Percentiles rank a stretch among this genome's conserved stretches.
Evolutionary conservation across 164 flowering plant species (phyloP).

Genomic region (Macadamia integrifolia): DNA sequence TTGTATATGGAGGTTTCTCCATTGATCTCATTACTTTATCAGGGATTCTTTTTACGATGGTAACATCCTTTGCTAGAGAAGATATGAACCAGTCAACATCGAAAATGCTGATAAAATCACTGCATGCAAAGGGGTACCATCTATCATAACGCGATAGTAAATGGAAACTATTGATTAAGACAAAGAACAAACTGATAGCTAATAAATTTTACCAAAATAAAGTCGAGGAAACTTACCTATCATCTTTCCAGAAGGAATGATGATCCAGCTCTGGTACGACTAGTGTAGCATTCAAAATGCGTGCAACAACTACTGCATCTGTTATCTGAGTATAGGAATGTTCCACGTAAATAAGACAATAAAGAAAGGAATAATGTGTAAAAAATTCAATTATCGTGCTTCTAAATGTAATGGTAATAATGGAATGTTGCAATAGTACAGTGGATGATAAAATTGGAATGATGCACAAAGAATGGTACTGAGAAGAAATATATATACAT

Average conservation of each 20-base stretch:
- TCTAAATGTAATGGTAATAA: background rate
- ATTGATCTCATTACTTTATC: conserved; percentile 83
- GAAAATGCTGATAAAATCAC: conserved; percentile 79
- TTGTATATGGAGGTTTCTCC: conserved; percentile 96
- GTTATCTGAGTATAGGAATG: conserved; percentile 58
- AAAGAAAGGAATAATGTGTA: background rate
- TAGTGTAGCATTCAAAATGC: conserved; percentile 92
- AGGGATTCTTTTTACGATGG: conserved; percentile 73
- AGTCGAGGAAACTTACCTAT: conserved; percentile 45
- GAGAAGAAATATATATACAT: background rate
- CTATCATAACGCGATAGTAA: conserved; percentile 4
- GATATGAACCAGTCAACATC: conserved; percentile 94
- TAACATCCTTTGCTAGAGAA: conserved; percentile 81
- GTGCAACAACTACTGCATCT: conserved; percentile 96
- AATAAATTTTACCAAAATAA: background rate
- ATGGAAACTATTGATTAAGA: conserved; percentile 1
- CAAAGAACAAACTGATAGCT: background rate
- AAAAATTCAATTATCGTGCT: background rate
- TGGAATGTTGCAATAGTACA: background rate
- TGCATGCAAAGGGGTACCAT: conserved; percentile 37
- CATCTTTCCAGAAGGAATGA: conserved; percentile 94
- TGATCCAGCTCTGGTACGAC: conserved; percentile 96
- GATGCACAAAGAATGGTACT: background rate
- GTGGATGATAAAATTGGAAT: too few species aligned
- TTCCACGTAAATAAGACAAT: conserved; percentile 1